These are phyloP conservation scores for Raphanus hybrid DNA, from an alignment of 441 rosid genomes.

Conservation along the genomic window DNA sequence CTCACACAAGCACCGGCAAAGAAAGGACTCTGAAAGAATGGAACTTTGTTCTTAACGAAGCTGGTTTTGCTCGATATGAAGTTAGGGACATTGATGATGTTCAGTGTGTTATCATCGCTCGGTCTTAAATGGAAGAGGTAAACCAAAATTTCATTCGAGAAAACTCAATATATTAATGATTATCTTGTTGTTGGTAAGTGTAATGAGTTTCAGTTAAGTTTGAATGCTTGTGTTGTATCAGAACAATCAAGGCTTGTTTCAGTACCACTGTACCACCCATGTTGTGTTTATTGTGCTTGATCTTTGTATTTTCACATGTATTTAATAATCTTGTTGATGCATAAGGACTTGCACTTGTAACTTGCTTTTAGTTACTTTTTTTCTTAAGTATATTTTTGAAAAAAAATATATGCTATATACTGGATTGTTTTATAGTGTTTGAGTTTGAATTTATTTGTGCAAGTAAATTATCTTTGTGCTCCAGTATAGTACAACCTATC, in stretches of 20 bases:
- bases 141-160: background rate
- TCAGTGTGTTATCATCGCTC: constrained; percentile 58
- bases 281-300: constrained; percentile 14
- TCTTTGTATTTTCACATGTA: constrained; percentile 9
- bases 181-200: background rate
- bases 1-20: constrained; percentile 64
- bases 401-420: background rate
- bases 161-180: background rate
- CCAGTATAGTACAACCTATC: background rate
- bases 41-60: constrained; percentile 55
- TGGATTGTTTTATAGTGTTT: background rate
- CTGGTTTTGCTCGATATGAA: constrained; percentile 59
- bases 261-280: background rate
- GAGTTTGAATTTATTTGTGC: background rate
- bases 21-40: constrained; percentile 73
- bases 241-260: constrained; percentile 3
- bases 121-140: constrained; percentile 18
- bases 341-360: background rate
- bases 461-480: background rate
- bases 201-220: background rate
- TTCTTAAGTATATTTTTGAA: background rate
- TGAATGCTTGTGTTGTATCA: constrained; percentile 10
- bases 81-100: constrained; percentile 51
- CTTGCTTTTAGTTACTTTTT: constrained; percentile 1
- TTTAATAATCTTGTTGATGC: background rate